Base-by-base conservation (phyloP, 108 stramenopile genomes). In the Nitzschia sp. region DNA sequence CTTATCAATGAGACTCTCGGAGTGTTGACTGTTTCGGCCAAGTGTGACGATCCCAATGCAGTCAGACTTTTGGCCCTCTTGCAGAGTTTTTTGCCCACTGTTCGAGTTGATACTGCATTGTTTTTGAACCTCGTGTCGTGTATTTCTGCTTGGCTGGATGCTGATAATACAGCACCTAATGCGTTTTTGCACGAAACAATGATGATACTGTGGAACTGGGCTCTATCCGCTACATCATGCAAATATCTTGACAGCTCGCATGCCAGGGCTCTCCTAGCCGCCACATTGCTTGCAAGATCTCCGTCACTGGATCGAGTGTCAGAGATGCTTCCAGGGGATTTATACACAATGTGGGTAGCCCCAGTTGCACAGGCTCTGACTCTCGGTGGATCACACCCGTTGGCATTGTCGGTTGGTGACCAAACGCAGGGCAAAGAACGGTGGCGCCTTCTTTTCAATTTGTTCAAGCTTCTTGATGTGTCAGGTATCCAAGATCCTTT, bases 81-180 rank as follows among this genome's bases (percentile, higher is more conserved):
- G 11, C 7, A 53, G 2, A 53, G 25, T 22, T 75, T 57, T 38
- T 60, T 58, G 58, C 57, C 57, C n/a, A 43, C 57, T 40, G 25
- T 51, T 34, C 56, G 57, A 51, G 42, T 65, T 26, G 60, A 68
- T 41, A 56, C 62, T 38, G 41, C 24, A 8, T 10, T 75, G 5
- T 75, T 75, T 44, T 55, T 75, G 43, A 53, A 61, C 26, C 52
- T 75, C 24, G 39, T 50, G 17, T 55, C 25, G 7, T 75, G 73
- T 50, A 17, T 75, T 41, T 29, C 67, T 43, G 14, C 37, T 39
- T 75, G 73, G 73, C 21, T 40, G 14, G 20, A 51, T 25, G 29
- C 10, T 8, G 29, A 34, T 34, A 5, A 34, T 5, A 5, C 29
- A 5, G 29, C 29, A 1, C 29, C 29, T 34, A 34, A 34, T 34